Percentiles rank a stretch among this genome's conserved stretches.
phyloP scores from a whole-genome alignment of 2,329 filamentous ascomycete genomes.

The Amphichorda felina region DNA sequence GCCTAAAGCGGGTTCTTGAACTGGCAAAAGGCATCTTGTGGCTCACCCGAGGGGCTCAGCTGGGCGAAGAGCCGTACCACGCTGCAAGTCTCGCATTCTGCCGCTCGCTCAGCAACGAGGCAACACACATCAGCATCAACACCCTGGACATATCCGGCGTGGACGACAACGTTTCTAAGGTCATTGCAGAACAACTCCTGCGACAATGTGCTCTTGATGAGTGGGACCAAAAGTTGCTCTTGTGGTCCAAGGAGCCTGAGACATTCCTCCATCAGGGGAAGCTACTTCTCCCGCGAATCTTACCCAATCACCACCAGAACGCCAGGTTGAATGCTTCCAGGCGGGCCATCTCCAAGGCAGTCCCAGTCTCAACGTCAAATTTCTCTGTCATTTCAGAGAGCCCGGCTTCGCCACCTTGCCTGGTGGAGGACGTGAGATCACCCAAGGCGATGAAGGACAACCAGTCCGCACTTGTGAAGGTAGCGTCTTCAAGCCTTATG shows the following conservation, averaged over 20 bases:
- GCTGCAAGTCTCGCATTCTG: constrained; percentile 5
- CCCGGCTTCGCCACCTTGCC: too few species aligned
- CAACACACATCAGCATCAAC: constrained; percentile 4
- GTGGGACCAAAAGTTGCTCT: constrained; percentile 2
- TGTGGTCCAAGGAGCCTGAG: constrained; percentile 7
- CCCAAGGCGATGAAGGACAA: too few species aligned
- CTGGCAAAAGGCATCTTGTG: constrained; percentile 5
- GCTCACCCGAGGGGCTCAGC: constrained; percentile 3
- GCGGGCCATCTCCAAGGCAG: constrained; percentile 1
- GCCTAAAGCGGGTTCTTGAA: constrained; percentile 2
- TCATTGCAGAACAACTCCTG: constrained; percentile 5
- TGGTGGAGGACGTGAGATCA: too few species aligned
- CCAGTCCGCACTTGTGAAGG: too few species aligned
- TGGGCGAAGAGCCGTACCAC: constrained; percentile 5
- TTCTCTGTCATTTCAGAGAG: too few species aligned
- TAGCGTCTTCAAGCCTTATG: too few species aligned
- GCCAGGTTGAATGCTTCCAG: constrained; percentile 4
- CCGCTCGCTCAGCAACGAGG: constrained; percentile 3
- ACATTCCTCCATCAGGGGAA: constrained; percentile 3
- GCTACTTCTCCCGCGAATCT: constrained; percentile 4
- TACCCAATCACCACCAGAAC: constrained; percentile 2
- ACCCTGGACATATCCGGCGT: constrained; percentile 5
- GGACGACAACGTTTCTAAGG: constrained; percentile 3
- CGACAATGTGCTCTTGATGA: constrained; percentile 4
- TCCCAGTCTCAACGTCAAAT: background rate